Evolutionary conservation across 2,329 filamentous ascomycete genomes (phyloP).

Genomic region (Colletotrichum cordylinicola): DNA sequence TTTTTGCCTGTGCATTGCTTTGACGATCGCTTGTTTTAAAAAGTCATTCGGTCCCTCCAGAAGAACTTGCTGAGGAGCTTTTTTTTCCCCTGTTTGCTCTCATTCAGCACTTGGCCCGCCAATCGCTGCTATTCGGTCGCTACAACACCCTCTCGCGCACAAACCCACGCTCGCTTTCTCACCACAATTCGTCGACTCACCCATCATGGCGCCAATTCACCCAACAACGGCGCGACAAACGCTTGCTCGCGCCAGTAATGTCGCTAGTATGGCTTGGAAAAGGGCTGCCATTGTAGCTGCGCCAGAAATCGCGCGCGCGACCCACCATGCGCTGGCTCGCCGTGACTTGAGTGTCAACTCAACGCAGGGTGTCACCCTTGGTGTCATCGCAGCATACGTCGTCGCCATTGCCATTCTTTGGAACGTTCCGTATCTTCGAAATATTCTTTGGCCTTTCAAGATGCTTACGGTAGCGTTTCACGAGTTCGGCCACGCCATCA

Average conservation of each 20-base stretch:
- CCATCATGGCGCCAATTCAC: constrained; percentile 11
- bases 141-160: not conserved
- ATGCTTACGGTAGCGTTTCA: constrained; percentile 87
- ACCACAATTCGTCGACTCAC: not conserved
- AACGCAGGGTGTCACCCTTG: constrained; percentile 74
- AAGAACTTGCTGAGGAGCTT: not conserved
- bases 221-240: constrained; percentile 13
- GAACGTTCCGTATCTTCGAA: constrained; percentile 80
- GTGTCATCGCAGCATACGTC: constrained; percentile 74
- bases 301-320: constrained; percentile 8
- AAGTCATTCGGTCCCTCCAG: not conserved
- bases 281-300: not conserved
- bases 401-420: constrained; percentile 76
- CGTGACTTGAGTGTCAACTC: constrained; percentile 66
- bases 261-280: not conserved
- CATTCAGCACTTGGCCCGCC: not conserved
- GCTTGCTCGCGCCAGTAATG: constrained; percentile 2
- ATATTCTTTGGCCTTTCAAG: constrained; percentile 83
- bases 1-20: not conserved
- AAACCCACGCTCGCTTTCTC: not conserved
- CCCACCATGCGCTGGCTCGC: constrained; percentile 38
- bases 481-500: constrained; percentile 79
- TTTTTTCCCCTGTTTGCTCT: not conserved
- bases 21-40: not conserved
- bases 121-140: not conserved